Evolutionary conservation across 2,329 filamentous ascomycete genomes (phyloP).

Genomic region (Calonectria pseudoturangicola): DNA sequence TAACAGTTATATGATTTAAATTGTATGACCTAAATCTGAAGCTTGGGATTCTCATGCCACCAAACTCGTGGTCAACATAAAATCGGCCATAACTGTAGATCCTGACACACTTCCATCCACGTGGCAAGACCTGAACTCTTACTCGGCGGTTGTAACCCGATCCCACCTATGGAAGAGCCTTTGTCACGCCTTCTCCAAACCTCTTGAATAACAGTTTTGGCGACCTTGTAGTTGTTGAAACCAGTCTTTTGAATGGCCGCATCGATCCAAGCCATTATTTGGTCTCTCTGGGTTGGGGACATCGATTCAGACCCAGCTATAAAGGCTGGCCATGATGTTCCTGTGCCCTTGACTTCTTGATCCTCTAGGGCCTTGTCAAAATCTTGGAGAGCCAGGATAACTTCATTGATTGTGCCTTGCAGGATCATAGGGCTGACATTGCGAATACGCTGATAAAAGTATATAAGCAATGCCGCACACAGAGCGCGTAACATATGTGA

Average conservation of each 20-base stretch:
- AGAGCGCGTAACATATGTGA: conserved; percentile 1
- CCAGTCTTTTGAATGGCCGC: conserved; percentile 5
- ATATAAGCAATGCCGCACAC: background rate
- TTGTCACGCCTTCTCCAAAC: background rate
- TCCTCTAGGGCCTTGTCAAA: background rate
- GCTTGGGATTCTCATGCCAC: too few species aligned
- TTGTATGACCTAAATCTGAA: too few species aligned
- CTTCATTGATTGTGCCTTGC: background rate
- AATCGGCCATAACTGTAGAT: background rate
- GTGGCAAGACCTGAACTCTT: background rate
- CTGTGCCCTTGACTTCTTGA: background rate
- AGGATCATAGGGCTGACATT: conserved; percentile 1
- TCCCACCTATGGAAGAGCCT: background rate
- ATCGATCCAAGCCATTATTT: background rate
- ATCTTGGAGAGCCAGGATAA: background rate
- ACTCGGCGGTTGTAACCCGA: background rate
- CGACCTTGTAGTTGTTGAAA: background rate
- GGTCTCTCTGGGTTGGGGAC: background rate
- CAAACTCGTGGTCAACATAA: background rate
- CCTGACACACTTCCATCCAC: conserved; percentile 1
- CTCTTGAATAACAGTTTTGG: background rate
- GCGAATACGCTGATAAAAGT: conserved; percentile 13
- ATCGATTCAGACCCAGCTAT: background rate
- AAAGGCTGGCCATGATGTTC: background rate
- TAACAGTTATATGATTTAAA: too few species aligned